Percentiles rank a stretch among this genome's conserved stretches.
Conservation (phyloP, 2,329 filamentous ascomycete species). For the Hypomyces perniciosus region DNA sequence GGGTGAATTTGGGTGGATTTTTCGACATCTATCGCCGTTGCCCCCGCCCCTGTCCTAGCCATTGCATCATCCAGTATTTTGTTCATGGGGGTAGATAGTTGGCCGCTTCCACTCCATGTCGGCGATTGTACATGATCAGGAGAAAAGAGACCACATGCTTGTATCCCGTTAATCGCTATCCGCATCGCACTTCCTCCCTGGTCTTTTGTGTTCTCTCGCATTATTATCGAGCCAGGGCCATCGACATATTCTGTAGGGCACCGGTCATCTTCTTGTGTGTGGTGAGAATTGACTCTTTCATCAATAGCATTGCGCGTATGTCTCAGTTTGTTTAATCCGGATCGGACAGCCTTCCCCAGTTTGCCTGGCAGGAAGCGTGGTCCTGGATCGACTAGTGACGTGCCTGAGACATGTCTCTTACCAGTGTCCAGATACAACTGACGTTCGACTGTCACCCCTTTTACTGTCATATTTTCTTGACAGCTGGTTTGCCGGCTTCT, state of each 20-base stretch:
- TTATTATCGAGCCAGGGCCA: too few species aligned
- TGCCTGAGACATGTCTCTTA: background rate
- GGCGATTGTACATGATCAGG: too few species aligned
- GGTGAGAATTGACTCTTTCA: background rate
- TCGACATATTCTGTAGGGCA: too few species aligned
- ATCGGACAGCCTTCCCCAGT: slow-evolving; percentile 24
- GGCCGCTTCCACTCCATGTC: too few species aligned
- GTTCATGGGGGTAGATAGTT: background rate
- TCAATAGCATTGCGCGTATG: background rate
- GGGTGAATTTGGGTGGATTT: background rate
- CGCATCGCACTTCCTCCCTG: too few species aligned
- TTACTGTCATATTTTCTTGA: background rate
- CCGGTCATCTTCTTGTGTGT: background rate
- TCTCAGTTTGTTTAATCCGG: slow-evolving; percentile 13
- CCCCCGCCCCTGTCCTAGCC: background rate
- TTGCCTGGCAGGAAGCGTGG: slow-evolving; percentile 24
- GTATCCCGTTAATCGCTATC: too few species aligned
- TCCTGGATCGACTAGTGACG: slow-evolving; percentile 2
- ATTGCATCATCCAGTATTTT: background rate
- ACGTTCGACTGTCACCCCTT: background rate
- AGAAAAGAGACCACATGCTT: too few species aligned
- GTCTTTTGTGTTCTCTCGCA: too few species aligned
- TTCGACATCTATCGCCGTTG: background rate
- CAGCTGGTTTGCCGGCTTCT: slow-evolving; percentile 13
- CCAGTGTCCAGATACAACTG: slow-evolving; percentile 7